Conservation (phyloP, 345 rosid species). For the Sapria himalayana region DNA sequence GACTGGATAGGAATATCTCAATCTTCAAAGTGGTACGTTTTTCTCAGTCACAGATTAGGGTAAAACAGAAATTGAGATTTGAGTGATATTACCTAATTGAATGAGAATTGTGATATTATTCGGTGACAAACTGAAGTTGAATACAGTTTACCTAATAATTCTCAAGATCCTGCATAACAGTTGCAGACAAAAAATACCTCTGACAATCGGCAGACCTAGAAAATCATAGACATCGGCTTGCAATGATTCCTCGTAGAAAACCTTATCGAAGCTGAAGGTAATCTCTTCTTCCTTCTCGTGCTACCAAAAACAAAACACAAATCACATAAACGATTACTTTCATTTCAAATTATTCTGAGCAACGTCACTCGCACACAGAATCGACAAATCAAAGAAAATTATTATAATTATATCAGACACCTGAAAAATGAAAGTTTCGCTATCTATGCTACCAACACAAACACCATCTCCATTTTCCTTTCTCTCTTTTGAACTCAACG, state of each 20-base stretch:
- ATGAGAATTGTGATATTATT: no score
- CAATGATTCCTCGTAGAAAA: slow-evolving; percentile 34
- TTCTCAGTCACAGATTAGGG: no score
- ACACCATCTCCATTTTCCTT: slow-evolving; percentile 24
- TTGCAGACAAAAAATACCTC: slow-evolving; percentile 15
- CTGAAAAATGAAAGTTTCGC: slow-evolving; percentile 46
- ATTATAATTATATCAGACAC: slow-evolving; percentile 8
- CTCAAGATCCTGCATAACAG: no score
- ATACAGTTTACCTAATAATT: no score
- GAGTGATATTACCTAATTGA: no score
- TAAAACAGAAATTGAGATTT: no score
- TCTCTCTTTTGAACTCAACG: slow-evolving; percentile 45
- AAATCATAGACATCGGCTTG: slow-evolving; percentile 47
- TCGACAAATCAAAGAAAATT: background rate
- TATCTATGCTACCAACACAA: slow-evolving; percentile 29
- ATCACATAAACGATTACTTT: background rate
- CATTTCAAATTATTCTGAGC: no score
- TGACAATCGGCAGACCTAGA: slow-evolving; percentile 47
- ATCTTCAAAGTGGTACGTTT: no score
- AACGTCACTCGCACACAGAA: background rate
- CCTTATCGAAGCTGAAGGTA: slow-evolving; percentile 39
- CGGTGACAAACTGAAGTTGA: no score
- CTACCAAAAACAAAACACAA: slow-evolving; percentile 7
- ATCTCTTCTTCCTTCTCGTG: slow-evolving; percentile 56
- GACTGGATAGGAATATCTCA: no score